Conservation (phyloP, 2,329 filamentous ascomycete genomes). For the Epichloe uncinata region DNA sequence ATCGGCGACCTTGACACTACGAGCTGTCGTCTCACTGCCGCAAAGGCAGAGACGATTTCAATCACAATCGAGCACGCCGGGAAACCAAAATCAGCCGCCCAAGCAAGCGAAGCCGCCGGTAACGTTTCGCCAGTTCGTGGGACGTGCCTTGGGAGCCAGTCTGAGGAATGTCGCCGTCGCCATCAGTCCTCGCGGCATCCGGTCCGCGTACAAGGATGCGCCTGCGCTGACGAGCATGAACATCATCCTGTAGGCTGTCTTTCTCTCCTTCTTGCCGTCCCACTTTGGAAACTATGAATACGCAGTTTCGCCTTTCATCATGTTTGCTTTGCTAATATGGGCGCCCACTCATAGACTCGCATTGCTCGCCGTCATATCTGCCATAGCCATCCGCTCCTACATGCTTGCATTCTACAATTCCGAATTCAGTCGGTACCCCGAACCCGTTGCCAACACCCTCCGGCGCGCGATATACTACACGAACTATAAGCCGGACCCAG, state of each 20-base stretch:
- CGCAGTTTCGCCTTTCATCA: background rate
- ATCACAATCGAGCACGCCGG: conserved; percentile 15
- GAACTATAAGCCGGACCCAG: conserved; percentile 60
- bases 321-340: background rate
- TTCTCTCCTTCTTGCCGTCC: background rate
- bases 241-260: conserved; percentile 17
- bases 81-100: conserved; percentile 4
- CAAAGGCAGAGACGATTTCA: conserved; percentile 16
- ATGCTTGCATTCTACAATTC: conserved; percentile 41
- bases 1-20: conserved; percentile 15
- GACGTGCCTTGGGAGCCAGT: conserved; percentile 19
- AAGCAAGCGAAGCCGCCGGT: conserved; percentile 16
- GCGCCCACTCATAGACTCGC: conserved; percentile 13
- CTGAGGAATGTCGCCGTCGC: conserved; percentile 22
- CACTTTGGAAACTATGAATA: background rate
- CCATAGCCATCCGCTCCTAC: conserved; percentile 28
- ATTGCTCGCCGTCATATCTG: conserved; percentile 16
- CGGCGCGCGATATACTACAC: conserved; percentile 79
- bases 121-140: conserved; percentile 18
- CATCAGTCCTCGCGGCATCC: conserved; percentile 22
- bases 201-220: conserved; percentile 20
- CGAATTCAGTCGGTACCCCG: conserved; percentile 47
- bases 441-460: conserved; percentile 61
- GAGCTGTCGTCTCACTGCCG: conserved; percentile 17
- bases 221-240: conserved; percentile 18